Percentiles rank a stretch among this genome's conserved stretches.
These are phyloP conservation scores for Malus hybrid DNA, from an alignment of 331 rosid species.

Conservation along the genomic window DNA sequence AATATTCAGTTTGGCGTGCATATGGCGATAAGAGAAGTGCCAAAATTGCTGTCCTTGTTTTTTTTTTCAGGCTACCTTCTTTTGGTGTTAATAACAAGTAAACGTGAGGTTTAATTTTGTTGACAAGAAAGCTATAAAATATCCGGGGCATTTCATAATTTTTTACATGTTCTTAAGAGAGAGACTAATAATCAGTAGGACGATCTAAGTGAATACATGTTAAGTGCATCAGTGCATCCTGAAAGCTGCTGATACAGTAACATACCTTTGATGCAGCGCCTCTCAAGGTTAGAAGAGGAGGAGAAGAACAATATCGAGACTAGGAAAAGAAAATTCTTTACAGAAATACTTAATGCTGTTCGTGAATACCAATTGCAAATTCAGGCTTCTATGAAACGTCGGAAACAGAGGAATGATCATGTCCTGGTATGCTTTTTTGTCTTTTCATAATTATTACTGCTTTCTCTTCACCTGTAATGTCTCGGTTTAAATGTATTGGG, in stretches of 20 bases:
- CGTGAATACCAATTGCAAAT: slow-evolving; percentile 94
- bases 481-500: background rate
- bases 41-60: no score
- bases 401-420: slow-evolving; percentile 87
- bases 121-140: background rate
- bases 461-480: background rate
- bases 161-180: background rate
- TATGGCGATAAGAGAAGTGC: no score
- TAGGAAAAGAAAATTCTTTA: slow-evolving; percentile 81
- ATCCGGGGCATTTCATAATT: background rate
- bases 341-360: slow-evolving; percentile 81
- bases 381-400: slow-evolving; percentile 82
- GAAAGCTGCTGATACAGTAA: slow-evolving; percentile 20
- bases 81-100: background rate
- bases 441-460: background rate
- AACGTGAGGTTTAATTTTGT: background rate
- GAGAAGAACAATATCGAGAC: slow-evolving; percentile 78
- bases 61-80: no score
- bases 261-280: slow-evolving; percentile 60
- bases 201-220: background rate
- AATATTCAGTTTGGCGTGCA: no score
- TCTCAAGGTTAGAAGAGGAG: slow-evolving; percentile 84
- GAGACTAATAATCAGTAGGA: background rate
- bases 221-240: background rate
- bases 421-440: slow-evolving; percentile 49